Percentiles rank a stretch among this genome's conserved stretches.
These are phyloP conservation scores for Phlebiopsis flavidoalba DNA, from an alignment of 768 basidiomycete genomes.

Conservation along the genomic window DNA sequence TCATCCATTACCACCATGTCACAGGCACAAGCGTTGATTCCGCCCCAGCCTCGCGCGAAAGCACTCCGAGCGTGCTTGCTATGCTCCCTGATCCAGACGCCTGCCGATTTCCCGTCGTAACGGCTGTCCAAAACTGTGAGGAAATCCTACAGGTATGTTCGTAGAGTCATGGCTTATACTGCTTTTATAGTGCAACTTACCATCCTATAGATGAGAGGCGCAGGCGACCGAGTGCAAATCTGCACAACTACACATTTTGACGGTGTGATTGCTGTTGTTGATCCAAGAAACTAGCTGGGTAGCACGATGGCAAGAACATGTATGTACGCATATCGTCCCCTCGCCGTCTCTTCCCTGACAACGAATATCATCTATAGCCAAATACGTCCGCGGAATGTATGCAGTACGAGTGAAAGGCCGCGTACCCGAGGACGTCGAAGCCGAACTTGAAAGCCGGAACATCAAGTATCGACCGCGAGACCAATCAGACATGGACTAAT, in stretches of 20 bases:
- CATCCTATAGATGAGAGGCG: constrained; percentile 73
- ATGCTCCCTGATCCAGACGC: constrained; percentile 85
- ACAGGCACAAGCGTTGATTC: constrained; percentile 38
- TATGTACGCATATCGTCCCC: constrained; percentile 36
- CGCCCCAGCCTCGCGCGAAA: constrained; percentile 58
- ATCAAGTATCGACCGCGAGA: constrained; percentile 86
- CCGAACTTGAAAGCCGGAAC: constrained; percentile 68
- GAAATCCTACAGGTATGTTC: constrained; percentile 79
- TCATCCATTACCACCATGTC: constrained; percentile 14
- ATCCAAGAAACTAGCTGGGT: constrained; percentile 93
- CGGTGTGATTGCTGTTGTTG: constrained; percentile 82
- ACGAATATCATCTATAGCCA: constrained; percentile 47
- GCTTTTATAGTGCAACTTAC: not conserved
- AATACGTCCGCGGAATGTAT: constrained; percentile 89
- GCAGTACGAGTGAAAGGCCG: constrained; percentile 86
- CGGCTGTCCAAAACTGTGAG: constrained; percentile 97
- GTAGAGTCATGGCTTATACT: not conserved
- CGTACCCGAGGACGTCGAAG: constrained; percentile 81
- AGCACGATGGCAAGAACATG: constrained; percentile 93
- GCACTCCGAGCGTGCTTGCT: constrained; percentile 87
- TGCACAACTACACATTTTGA: constrained; percentile 95
- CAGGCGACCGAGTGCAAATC: constrained; percentile 70
- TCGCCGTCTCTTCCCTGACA: not conserved
- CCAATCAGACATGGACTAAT: constrained; percentile 68
- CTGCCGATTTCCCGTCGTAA: constrained; percentile 76